Percentiles rank a stretch among this genome's conserved stretches.
Conservation (phyloP, 2,329 filamentous ascomycete species). For the Scedosporium dehoogii region DNA sequence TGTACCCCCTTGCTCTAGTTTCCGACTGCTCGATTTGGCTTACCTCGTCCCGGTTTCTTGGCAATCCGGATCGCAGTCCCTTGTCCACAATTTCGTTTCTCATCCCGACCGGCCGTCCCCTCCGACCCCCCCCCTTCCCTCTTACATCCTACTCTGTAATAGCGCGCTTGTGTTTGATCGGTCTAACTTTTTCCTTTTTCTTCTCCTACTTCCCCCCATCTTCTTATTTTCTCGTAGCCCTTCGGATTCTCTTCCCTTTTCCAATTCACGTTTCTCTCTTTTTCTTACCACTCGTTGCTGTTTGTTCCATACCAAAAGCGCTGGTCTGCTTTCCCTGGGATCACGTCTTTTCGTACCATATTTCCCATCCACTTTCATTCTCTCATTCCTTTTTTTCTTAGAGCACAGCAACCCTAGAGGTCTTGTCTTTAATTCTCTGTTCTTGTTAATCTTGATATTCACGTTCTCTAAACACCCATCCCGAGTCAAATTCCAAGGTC, state of each 20-base stretch:
- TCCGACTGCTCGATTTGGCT: neutral
- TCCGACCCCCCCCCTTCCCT: neutral
- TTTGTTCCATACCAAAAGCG: conserved; percentile 28
- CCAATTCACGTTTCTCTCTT: conserved; percentile 12
- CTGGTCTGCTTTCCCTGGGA: conserved; percentile 38
- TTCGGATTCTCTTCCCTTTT: conserved; percentile 11
- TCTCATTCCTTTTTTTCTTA: conserved; percentile 7
- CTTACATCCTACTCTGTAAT: neutral
- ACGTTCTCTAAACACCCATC: neutral
- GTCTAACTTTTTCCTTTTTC: conserved; percentile 1
- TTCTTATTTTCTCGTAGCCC: conserved; percentile 6
- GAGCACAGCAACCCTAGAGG: conserved; percentile 3
- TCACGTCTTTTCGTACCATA: conserved; percentile 14
- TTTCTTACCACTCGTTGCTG: conserved; percentile 21
- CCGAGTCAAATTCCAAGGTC: neutral
- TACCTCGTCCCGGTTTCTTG: neutral
- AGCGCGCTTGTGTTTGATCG: neutral
- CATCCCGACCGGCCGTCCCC: neutral
- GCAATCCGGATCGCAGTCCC: neutral
- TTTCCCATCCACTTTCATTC: conserved; percentile 21
- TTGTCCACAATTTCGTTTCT: neutral
- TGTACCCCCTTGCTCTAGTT: neutral
- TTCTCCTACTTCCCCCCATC: conserved; percentile 6
- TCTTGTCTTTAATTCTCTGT: conserved; percentile 2
- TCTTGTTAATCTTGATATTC: conserved; percentile 20